phyloP scores from a whole-genome alignment of 768 basidiomycete genomes.

The Russula foetens region DNA sequence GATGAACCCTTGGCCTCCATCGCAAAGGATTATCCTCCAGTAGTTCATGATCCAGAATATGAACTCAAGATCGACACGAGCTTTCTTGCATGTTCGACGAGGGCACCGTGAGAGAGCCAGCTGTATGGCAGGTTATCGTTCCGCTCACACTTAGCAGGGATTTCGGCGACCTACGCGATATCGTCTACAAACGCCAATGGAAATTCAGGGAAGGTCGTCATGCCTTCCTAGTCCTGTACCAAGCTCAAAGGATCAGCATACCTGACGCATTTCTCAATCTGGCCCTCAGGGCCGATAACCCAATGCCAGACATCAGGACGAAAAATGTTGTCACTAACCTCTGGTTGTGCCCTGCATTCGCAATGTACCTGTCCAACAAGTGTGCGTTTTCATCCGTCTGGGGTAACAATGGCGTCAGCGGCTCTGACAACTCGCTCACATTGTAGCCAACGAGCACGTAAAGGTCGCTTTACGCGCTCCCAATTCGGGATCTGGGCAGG shows the following conservation, averaged over 20 bases:
- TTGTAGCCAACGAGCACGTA: constrained; percentile 6
- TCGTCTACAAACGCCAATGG: constrained; percentile 11
- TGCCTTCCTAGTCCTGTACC: constrained; percentile 5
- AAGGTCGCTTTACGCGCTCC: constrained; percentile 10
- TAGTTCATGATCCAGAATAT: neutral
- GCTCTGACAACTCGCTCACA: neutral
- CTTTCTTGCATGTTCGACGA: neutral
- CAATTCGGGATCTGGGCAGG: neutral
- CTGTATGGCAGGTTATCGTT: neutral
- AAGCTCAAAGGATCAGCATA: constrained; percentile 3
- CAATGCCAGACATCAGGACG: neutral
- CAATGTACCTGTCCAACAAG: constrained; percentile 14
- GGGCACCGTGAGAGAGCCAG: constrained; percentile 2
- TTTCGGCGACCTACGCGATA: neutral
- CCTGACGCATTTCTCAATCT: constrained; percentile 1
- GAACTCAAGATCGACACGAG: constrained; percentile 6
- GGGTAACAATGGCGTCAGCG: neutral
- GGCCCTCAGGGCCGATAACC: neutral
- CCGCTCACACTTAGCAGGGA: neutral
- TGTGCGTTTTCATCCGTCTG: neutral
- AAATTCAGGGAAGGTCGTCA: neutral
- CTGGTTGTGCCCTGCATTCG: constrained; percentile 10
- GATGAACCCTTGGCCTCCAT: constrained; percentile 9
- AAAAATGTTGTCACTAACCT: constrained; percentile 11
- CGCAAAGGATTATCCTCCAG: constrained; percentile 5